A percentile compares a stretch with the other conserved stretches of the same genome.
Evolutionary conservation across 78 protist species (phyloP).

Genomic region (Protostelium mycophagum): DNA sequence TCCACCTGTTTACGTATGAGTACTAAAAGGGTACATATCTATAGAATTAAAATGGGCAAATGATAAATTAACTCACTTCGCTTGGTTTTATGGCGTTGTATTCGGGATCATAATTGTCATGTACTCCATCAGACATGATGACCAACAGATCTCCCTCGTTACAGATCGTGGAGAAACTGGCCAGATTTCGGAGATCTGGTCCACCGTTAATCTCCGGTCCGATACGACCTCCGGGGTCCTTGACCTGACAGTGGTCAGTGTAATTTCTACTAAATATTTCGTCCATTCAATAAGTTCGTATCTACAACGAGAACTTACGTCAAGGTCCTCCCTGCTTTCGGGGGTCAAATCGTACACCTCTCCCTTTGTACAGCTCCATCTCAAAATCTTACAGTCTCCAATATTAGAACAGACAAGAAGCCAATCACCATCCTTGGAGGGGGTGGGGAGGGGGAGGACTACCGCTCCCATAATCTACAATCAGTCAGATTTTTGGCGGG

Average conservation of each 20-base stretch:
- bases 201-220: constrained; percentile 50
- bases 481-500: not conserved
- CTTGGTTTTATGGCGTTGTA: not conserved
- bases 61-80: too few relatives aligned
- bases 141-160: constrained; percentile 40
- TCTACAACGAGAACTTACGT: constrained; percentile 2
- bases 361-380: constrained; percentile 9
- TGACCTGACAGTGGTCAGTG: not conserved
- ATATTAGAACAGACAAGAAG: constrained; percentile 43
- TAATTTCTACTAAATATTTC: not conserved
- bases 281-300: not conserved
- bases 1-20: too few relatives aligned
- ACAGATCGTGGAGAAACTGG: constrained; percentile 29
- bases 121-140: constrained; percentile 50
- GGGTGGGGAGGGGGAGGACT: not conserved
- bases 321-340: constrained; percentile 28
- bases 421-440: constrained; percentile 23
- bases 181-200: constrained; percentile 61
- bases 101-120: constrained; percentile 64
- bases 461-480: not conserved
- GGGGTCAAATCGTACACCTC: constrained; percentile 46
- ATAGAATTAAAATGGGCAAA: too few relatives aligned
- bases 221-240: constrained; percentile 66
- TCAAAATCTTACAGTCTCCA: constrained; percentile 60
- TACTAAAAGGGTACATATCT: too few relatives aligned